Evolutionary conservation across 1,139 yeast species (phyloP), one percentile per base, ranked within the genome.

Genomic region (Taphrina communis): DNA sequence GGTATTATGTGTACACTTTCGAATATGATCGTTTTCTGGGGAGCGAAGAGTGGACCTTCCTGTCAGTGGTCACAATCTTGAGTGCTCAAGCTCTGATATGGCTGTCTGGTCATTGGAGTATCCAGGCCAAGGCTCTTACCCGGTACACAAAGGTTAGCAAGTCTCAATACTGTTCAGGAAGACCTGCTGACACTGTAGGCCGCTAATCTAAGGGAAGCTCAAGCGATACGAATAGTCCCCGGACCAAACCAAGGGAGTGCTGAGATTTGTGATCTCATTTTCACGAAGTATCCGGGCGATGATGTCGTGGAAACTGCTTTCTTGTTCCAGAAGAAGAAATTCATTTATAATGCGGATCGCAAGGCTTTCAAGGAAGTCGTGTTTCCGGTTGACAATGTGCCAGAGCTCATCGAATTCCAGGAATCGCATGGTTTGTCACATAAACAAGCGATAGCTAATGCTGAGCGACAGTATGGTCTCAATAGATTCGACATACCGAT

Each of bases 31-130:
- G 88, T 79, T 83, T 86, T 86, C 46, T 79, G 21, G 63, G 61
- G 39, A 52, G 67, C 83, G 25, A 63, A 35, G 85, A 82, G 72
- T 87, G 91, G 91, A 94, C 98, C 0, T 91, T 90, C 78, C 96
- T 94, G 50, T 93, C 86, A 75, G 81, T 91, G 59, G 89, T 96
- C 70, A 79, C 91, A 8, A 83, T 93, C 69, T 78, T 88, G 42
- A 86, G 97, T 7, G 72, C 89, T 69, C 95, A 94, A 77, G 81
- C 88, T 70, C 81, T 94, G 77, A 80, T 94, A 70, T 85, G 94
- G 88, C 84, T 94, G 77, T 86, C 92, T 86, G 97, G 99, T n/a
- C 89, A 89, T 76, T 94, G 99, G 99, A 91, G 88, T 76, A 85
- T 92, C 70, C 83, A 85, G 69, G 80, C 94, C 71, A 85, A 86